Evolutionary conservation across 257 asterid species (phyloP), one percentile per base, ranked within the genome.

Genomic region (Solanum arcanum): DNA sequence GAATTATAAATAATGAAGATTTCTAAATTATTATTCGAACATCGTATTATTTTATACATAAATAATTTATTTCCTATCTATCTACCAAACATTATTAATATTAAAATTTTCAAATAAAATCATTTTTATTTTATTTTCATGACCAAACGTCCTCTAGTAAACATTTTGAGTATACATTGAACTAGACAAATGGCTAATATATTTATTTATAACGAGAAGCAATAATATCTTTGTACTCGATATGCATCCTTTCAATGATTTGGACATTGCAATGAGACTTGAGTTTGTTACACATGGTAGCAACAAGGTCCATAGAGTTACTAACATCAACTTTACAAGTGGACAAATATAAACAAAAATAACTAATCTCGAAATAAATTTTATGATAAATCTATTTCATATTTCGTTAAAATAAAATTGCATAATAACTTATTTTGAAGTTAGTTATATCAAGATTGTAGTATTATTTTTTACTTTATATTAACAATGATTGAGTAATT

Each of bases 361-460:
- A 52, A 1, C n/a, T 16, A 52, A 52, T 52, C 0, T 18, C 11
- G 11, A 7, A 56, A 56, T 56, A 0, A 56, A 6, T 18, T 56
- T 56, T 18, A 6, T 0, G 1, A 20, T 56, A 8, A 56, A 20
- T 56, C 0, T 20, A 20, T 56, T 20, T 0, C 2, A 56, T 1
- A 20, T 8, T 56, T 56, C 1, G 3, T 0, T 0, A 1, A 18
- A 2, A 56, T 56, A 56, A 56, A 56, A 56, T 56, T 20, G 20
- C 2, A 7, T 0, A 7, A 56, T 56, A 56, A 56, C 25, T 56
- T 52, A 52, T 16, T 15, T 47, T 1, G 2, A 46, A 13, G 5
- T 13, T 49, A 15, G 60, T 15, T 49, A 14, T 49, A 6, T 6
- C 11, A 52, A 18, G 4, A 56, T 56, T 56, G 0, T 18, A 7